Evolutionary conservation across 176 grass and related monocot species (phyloP).

Genomic region (Paspalum vaginatum): DNA sequence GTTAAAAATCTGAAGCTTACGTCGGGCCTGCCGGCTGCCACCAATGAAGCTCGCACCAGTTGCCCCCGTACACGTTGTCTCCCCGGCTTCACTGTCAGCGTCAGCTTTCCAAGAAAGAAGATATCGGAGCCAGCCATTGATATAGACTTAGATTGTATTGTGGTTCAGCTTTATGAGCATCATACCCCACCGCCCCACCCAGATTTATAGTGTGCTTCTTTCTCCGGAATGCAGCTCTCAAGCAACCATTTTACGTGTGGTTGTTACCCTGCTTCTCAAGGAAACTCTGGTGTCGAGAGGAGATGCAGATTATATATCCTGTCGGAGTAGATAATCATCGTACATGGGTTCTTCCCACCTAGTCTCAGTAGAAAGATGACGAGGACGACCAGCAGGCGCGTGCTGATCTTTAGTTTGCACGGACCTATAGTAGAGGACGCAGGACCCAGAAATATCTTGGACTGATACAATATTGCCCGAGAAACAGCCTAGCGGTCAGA

Average conservation of each 20-base stretch:
- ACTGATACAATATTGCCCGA: not conserved
- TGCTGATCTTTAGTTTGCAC: not conserved
- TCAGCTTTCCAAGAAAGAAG: not conserved
- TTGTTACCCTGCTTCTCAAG: not conserved
- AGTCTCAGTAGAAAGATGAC: not conserved
- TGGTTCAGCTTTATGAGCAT: slow-evolving; percentile 20
- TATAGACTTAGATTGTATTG: too few relatives aligned
- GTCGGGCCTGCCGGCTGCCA: slow-evolving; percentile 28
- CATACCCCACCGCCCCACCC: not conserved
- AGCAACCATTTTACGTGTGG: not conserved
- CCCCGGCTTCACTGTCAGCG: not conserved
- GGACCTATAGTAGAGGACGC: not conserved
- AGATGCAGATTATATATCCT: too few relatives aligned
- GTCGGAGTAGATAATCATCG: not conserved
- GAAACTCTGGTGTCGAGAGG: not conserved
- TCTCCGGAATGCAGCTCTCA: not conserved
- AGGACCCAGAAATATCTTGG: not conserved
- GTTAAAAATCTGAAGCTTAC: not conserved
- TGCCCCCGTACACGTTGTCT: slow-evolving; percentile 20
- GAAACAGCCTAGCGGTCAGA: not conserved
- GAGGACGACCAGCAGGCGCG: not conserved
- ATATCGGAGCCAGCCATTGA: not conserved
- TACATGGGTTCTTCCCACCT: not conserved
- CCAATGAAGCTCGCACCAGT: slow-evolving; percentile 12
- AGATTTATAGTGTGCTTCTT: not conserved